Conservation (phyloP, 805 yeast genomes). For the Candida succiphila region DNA sequence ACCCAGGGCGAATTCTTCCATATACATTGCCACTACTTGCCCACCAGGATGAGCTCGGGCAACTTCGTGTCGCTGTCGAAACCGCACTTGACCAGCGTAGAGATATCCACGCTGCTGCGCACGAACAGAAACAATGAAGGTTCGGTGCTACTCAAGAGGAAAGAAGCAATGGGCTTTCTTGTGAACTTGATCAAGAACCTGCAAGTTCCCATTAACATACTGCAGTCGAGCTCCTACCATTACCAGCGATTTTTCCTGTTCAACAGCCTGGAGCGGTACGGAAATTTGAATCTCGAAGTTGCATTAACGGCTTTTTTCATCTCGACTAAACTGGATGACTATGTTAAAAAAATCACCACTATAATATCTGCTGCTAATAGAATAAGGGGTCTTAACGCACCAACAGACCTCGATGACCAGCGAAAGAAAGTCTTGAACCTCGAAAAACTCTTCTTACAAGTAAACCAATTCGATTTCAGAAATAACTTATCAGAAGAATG, state of each 20-base stretch:
- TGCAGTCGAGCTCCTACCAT: conserved; percentile 62
- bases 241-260: conserved; percentile 65
- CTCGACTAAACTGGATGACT: conserved; percentile 75
- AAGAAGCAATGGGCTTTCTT: conserved; percentile 41
- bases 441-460: conserved; percentile 68
- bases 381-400: conserved; percentile 19
- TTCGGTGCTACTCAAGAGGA: conserved; percentile 13
- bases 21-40: too few species aligned
- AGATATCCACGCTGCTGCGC: conserved; percentile 14
- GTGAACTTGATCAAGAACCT: conserved; percentile 41
- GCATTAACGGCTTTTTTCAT: conserved; percentile 60
- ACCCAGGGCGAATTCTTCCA: too few species aligned
- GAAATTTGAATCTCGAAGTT: conserved; percentile 40
- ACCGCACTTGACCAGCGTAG: conserved; percentile 21
- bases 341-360: conserved; percentile 64
- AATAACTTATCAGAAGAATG: conserved; percentile 57
- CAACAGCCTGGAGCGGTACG: conserved; percentile 45
- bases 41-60: too few species aligned
- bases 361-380: conserved; percentile 40
- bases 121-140: conserved; percentile 12
- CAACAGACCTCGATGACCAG: conserved; percentile 37
- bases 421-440: conserved; percentile 45
- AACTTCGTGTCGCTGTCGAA: conserved; percentile 18
- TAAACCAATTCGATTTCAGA: conserved; percentile 74
- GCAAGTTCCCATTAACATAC: conserved; percentile 60